A percentile compares a stretch with the other conserved stretches of the same genome.
Conservation (phyloP, 2,329 filamentous ascomycete species). For the Trichophyton schoenleinii region DNA sequence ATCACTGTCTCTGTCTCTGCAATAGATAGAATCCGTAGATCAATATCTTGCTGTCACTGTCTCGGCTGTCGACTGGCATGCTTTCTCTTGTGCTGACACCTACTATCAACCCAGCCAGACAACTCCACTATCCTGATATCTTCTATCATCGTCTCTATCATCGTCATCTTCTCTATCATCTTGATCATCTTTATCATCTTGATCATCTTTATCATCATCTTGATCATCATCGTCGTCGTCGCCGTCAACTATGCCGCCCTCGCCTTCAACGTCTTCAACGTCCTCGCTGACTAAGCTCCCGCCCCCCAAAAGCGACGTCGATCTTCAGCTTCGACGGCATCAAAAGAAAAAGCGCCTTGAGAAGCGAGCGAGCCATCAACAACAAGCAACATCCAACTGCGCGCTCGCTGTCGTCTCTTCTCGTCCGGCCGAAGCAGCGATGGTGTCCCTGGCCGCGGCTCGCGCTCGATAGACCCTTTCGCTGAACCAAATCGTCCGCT, state of each 20-base stretch:
- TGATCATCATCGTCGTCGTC: background rate
- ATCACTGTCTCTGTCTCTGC: background rate
- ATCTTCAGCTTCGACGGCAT: background rate
- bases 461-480: background rate
- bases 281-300: background rate
- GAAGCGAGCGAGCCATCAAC: background rate
- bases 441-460: background rate
- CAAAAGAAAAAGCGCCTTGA: background rate
- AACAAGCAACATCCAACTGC: background rate
- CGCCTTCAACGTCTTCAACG: background rate
- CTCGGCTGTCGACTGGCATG: background rate
- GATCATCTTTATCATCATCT: background rate
- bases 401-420: background rate
- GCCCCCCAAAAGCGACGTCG: conserved; percentile 4
- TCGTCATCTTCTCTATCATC: background rate
- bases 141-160: background rate
- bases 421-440: background rate
- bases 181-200: too few species aligned
- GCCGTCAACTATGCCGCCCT: background rate
- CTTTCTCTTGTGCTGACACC: background rate
- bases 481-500: background rate
- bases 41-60: background rate
- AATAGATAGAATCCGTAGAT: background rate
- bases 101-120: background rate
- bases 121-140: background rate